Evolutionary conservation across 345 rosid genomes (phyloP).

Genomic region (Eucalyptus tenuipes): DNA sequence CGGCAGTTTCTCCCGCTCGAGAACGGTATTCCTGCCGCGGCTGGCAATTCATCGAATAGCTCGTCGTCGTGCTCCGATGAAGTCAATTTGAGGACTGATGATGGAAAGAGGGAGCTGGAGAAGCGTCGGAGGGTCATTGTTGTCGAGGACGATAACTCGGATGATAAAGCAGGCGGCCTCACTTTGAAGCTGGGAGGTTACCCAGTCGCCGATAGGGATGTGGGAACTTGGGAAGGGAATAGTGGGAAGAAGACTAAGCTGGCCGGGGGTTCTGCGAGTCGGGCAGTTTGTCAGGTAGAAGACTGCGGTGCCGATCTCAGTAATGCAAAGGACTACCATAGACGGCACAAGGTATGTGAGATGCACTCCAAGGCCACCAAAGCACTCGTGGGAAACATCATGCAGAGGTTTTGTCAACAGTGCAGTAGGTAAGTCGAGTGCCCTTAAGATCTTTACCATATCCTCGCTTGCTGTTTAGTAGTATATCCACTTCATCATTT

Average conservation of each 20-base stretch:
- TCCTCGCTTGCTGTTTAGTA: not conserved
- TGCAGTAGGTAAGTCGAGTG: slow-evolving; percentile 70
- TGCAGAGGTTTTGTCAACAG: slow-evolving; percentile 99
- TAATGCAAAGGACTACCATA: slow-evolving; percentile 88
- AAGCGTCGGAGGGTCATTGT: slow-evolving; percentile 67
- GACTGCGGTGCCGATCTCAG: slow-evolving; percentile 93
- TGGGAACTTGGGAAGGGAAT: slow-evolving; percentile 43
- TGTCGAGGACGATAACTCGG: slow-evolving; percentile 38
- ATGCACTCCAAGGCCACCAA: slow-evolving; percentile 87
- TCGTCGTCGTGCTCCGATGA: slow-evolving; percentile 85
- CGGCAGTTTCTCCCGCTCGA: slow-evolving; percentile 50
- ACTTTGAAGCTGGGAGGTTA: slow-evolving; percentile 66
- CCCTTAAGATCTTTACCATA: not conserved
- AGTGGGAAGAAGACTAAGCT: slow-evolving; percentile 64
- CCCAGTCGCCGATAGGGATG: slow-evolving; percentile 30
- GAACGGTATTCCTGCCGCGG: slow-evolving; percentile 2
- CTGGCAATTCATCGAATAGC: slow-evolving; percentile 71
- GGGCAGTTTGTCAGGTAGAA: slow-evolving; percentile 88
- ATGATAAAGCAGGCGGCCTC: slow-evolving; percentile 37
- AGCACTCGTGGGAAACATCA: slow-evolving; percentile 71
- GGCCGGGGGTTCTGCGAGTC: slow-evolving; percentile 37
- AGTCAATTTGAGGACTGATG: slow-evolving; percentile 33
- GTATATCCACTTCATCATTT: not conserved
- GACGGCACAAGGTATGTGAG: slow-evolving; percentile 96
- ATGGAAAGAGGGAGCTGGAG: slow-evolving; percentile 49